Evolutionary conservation across 2,329 filamentous ascomycete genomes (phyloP).

Genomic region (Aureobasidium mangrovei): DNA sequence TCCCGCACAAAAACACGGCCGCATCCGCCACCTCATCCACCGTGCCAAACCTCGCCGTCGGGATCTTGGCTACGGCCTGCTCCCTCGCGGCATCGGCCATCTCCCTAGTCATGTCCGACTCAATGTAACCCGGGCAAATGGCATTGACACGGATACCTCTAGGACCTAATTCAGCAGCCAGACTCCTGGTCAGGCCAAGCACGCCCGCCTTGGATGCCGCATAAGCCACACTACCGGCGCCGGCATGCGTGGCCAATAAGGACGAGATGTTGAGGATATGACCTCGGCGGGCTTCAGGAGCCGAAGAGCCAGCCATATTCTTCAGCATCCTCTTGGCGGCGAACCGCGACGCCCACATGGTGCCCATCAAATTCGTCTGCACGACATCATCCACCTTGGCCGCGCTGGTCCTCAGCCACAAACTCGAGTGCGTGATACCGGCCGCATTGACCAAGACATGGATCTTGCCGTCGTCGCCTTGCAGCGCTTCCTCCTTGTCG

Average conservation of each 20-base stretch:
- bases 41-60: slow-evolving; percentile 36
- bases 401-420: slow-evolving; percentile 50
- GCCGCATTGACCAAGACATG: slow-evolving; percentile 71
- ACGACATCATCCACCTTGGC: slow-evolving; percentile 50
- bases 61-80: slow-evolving; percentile 32
- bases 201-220: slow-evolving; percentile 25
- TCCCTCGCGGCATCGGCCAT: slow-evolving; percentile 38
- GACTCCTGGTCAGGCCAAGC: slow-evolving; percentile 17
- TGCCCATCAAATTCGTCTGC: slow-evolving; percentile 60
- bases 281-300: background rate
- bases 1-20: slow-evolving; percentile 47
- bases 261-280: slow-evolving; percentile 73
- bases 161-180: slow-evolving; percentile 31
- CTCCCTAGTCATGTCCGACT: slow-evolving; percentile 29
- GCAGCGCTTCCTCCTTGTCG: background rate
- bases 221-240: slow-evolving; percentile 50
- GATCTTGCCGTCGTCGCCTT: slow-evolving; percentile 18
- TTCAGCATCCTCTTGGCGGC: slow-evolving; percentile 42
- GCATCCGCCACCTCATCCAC: slow-evolving; percentile 43
- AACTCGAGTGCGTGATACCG: slow-evolving; percentile 57
- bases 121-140: slow-evolving; percentile 20
- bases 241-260: slow-evolving; percentile 60
- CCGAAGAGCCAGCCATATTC: slow-evolving; percentile 39
- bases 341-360: slow-evolving; percentile 53
- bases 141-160: slow-evolving; percentile 61